Conservation (phyloP, 2,329 filamentous ascomycete species). For the Fusarium lyarnte region DNA sequence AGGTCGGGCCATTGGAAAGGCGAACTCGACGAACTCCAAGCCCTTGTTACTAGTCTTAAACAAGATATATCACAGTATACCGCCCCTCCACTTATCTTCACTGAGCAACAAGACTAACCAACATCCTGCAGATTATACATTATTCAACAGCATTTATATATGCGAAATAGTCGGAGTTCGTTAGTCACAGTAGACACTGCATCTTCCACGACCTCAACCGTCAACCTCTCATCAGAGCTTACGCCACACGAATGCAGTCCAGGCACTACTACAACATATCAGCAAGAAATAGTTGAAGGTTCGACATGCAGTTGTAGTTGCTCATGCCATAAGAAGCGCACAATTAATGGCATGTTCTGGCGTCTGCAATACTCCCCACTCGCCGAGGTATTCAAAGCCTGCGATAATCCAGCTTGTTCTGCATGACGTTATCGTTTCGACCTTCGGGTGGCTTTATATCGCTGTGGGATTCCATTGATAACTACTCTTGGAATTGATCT, state of each 20-base stretch:
- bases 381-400: not conserved
- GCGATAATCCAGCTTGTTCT: not conserved
- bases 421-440: not conserved
- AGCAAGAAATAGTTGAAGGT: not conserved
- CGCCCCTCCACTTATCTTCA: accelerated
- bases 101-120: not conserved
- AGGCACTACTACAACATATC: not conserved
- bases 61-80: not conserved
- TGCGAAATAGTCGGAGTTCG: not conserved
- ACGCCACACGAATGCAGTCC: accelerated
- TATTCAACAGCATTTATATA: not conserved
- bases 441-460: not conserved
- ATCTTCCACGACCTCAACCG: accelerated
- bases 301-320: not conserved
- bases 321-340: not conserved
- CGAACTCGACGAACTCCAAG: not conserved
- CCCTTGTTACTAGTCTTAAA: not conserved
- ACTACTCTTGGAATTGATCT: not conserved
- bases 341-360: constrained; percentile 1
- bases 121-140: not conserved
- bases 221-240: not conserved
- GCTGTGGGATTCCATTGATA: not conserved
- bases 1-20: constrained; percentile 5
- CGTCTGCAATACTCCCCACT: constrained; percentile 1
- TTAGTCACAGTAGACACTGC: not conserved